Evolutionary conservation across 441 rosid species (phyloP), one percentile per base, ranked within the genome.

Genomic region (Gossypium laxum): DNA sequence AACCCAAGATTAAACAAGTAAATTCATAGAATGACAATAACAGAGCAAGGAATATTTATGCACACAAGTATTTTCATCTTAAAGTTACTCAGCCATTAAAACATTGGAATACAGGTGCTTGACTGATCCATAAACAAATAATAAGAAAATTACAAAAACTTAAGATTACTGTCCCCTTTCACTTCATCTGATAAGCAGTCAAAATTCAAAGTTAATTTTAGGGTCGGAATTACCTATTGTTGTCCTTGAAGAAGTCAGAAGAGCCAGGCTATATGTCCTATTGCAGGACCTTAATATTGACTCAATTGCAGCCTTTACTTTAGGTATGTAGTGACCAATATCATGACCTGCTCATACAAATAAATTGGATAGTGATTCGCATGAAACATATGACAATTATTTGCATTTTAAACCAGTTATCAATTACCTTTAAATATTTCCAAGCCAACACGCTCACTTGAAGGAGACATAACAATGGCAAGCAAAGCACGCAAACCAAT

Each of bases 221-320:
- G 55, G 56, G 57, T 59, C 71, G 10, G 73, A 38, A 67, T 80
- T 85, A 95, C 98, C 99, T 75, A 82, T 88, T n/a, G 93, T 85
- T 74, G 97, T 87, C 82, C 86, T 91, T 67, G 97, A 86, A 74
- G 96, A 91, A 78, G 96, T 89, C 78, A 95, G 77, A 84, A 92
- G 96, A 75, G 99, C 98, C 80, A 82, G 97, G 77, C 96, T 76
- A 73, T 89, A 92, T 67, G 84, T 87, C 82, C 86, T 85, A 76
- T 95, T 83, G 76, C 99, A 95, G 75, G 97, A 88, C 74, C 93
- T 89, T 86, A 95, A 77, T 74, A 92, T 91, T 51, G 96, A 89
- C 79, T 95, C 99, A 71, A 95, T 92, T 75, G 98, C 99, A 61
- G 96, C 93, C 85, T 89, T 95, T 79, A 95, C 99, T 85, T 95